Percentiles rank a stretch among this genome's conserved stretches.
Evolutionary conservation across 495 filamentous ascomycete genomes (phyloP).

Genomic region (Evansstolkia leycettana): DNA sequence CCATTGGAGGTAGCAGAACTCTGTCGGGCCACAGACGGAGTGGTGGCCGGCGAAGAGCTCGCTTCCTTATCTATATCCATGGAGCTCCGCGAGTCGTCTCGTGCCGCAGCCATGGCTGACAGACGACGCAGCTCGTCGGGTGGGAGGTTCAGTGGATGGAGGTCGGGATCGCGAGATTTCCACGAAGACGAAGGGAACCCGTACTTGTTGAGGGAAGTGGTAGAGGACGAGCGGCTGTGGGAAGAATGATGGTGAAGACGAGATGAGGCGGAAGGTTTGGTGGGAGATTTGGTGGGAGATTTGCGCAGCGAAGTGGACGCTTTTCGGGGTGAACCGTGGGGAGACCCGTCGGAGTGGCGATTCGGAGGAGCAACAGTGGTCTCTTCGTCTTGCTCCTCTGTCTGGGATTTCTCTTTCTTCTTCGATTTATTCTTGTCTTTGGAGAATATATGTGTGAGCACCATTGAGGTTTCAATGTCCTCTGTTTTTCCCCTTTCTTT

Average conservation of each 20-base stretch:
- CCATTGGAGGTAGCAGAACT: slow-evolving; percentile 30
- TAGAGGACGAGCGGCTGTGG: slow-evolving; percentile 23
- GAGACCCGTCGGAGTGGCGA: slow-evolving; percentile 12
- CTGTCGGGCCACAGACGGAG: slow-evolving; percentile 6
- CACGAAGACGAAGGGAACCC: slow-evolving; percentile 11
- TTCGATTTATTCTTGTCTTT: slow-evolving; percentile 22
- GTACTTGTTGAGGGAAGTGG: slow-evolving; percentile 13
- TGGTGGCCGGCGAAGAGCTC: slow-evolving; percentile 15
- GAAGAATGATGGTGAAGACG: slow-evolving; percentile 4
- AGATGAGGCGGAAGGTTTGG: slow-evolving; percentile 10
- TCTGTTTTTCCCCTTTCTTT: slow-evolving; percentile 3
- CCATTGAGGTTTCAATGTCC: slow-evolving; percentile 11
- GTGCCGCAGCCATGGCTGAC: slow-evolving; percentile 57
- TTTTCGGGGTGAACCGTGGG: slow-evolving; percentile 4
- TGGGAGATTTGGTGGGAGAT: slow-evolving; percentile 11
- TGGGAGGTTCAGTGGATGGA: slow-evolving; percentile 76
- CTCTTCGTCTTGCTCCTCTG: slow-evolving; percentile 5
- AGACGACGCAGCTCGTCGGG: slow-evolving; percentile 72
- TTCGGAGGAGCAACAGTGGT: slow-evolving; percentile 9
- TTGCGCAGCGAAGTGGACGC: slow-evolving; percentile 2
- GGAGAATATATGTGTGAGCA: slow-evolving; percentile 27
- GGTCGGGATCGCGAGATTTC: slow-evolving; percentile 51
- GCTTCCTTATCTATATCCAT: slow-evolving; percentile 75
- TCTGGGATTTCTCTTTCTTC: slow-evolving; percentile 6
- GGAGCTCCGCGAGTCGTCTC: slow-evolving; percentile 41